phyloP scores from a whole-genome alignment of 306 rosid species.

The Sicyos baderoa region DNA sequence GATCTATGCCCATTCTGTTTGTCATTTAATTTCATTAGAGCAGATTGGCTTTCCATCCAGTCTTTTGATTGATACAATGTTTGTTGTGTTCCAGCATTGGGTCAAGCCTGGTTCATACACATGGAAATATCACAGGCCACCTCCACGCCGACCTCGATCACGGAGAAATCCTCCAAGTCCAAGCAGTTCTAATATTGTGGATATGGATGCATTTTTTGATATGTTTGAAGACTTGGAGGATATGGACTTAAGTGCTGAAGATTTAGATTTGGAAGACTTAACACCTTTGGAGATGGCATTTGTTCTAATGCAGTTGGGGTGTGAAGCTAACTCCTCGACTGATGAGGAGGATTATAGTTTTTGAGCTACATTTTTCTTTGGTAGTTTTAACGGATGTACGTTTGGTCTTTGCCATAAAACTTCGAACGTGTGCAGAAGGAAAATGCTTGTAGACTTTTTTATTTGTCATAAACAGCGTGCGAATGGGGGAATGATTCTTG shows the following conservation, averaged over 20 bases:
- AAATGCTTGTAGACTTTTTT: conserved; percentile 1
- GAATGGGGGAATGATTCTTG: background rate
- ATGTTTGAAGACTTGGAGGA: conserved; percentile 29
- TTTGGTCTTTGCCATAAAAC: background rate
- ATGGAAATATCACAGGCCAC: conserved; percentile 43
- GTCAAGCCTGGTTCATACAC: conserved; percentile 45
- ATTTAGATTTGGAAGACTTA: conserved; percentile 26
- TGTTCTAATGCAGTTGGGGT: conserved; percentile 28
- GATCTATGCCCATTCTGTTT: conserved; percentile 28
- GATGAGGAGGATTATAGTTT: conserved; percentile 30
- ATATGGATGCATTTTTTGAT: conserved; percentile 28
- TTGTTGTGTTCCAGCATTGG: conserved; percentile 56
- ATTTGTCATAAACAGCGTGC: background rate
- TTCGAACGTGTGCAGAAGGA: conserved; percentile 1
- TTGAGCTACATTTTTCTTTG: conserved; percentile 12
- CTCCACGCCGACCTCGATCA: conserved; percentile 37
- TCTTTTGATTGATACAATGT: conserved; percentile 46
- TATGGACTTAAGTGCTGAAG: conserved; percentile 21
- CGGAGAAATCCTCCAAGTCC: conserved; percentile 31
- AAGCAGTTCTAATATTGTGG: conserved; percentile 27
- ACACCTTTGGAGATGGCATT: conserved; percentile 27
- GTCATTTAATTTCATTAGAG: conserved; percentile 29
- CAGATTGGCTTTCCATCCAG: conserved; percentile 31
- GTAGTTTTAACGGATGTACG: background rate
- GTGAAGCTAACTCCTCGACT: conserved; percentile 30